Conservation (phyloP, 495 filamentous ascomycete genomes). For the Cercophora scortea region DNA sequence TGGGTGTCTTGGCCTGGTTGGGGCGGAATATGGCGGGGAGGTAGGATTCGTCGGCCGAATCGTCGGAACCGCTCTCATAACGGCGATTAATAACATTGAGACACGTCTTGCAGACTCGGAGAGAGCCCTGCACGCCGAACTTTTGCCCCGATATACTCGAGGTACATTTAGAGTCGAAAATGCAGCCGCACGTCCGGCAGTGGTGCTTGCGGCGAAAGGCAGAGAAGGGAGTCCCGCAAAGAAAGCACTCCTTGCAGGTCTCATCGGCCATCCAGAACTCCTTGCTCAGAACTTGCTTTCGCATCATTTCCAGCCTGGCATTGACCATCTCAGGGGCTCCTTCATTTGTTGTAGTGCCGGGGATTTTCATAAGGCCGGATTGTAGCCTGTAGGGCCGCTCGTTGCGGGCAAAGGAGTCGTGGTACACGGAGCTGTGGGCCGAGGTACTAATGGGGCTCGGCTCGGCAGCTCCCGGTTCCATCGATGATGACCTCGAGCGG, state of each 20-base stretch:
- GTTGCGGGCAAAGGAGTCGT: slow-evolving; percentile 41
- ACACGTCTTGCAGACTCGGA: slow-evolving; percentile 94
- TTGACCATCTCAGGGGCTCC: slow-evolving; percentile 53
- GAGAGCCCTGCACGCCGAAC: slow-evolving; percentile 79
- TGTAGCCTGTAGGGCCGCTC: slow-evolving; percentile 33
- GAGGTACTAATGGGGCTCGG: slow-evolving; percentile 46
- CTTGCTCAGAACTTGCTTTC: slow-evolving; percentile 78
- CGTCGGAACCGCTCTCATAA: slow-evolving; percentile 78
- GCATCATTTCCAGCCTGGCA: slow-evolving; percentile 57
- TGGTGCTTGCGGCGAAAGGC: slow-evolving; percentile 96
- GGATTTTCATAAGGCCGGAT: slow-evolving; percentile 40
- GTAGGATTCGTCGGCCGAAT: slow-evolving; percentile 64
- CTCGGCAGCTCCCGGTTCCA: slow-evolving; percentile 45
- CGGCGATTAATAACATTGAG: slow-evolving; percentile 84
- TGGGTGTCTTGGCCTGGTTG: slow-evolving; percentile 31
- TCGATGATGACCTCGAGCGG: slow-evolving; percentile 56
- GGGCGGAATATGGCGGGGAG: slow-evolving; percentile 46
- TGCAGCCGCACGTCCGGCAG: slow-evolving; percentile 89
- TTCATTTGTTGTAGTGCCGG: slow-evolving; percentile 46
- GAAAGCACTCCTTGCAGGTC: slow-evolving; percentile 94
- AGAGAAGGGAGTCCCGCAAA: slow-evolving; percentile 80
- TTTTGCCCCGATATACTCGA: slow-evolving; percentile 73
- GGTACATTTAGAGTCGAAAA: slow-evolving; percentile 96
- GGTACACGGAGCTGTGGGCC: slow-evolving; percentile 45
- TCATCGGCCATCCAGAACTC: slow-evolving; percentile 99